Base-by-base conservation (phyloP, 2,329 filamentous ascomycete species). In the Graphiopsis chlorocephala region DNA sequence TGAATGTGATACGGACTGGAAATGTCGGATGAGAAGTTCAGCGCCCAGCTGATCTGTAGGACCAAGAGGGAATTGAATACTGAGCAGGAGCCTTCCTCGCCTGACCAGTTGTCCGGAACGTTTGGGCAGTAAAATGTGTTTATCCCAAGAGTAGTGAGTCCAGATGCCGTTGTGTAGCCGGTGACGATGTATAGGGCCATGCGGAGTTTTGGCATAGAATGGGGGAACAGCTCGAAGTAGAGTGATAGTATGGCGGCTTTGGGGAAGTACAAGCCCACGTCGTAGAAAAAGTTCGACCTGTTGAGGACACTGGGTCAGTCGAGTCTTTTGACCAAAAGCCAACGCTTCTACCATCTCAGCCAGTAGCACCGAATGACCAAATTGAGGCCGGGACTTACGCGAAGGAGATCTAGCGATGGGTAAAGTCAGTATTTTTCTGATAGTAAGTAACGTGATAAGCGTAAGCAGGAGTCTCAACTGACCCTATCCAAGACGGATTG, bases 201-300 rank as follows among this genome's bases (percentile, higher is more conserved):
- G 11, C 53, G 53, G 8, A 56, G 53, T 11, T 38, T 56, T n/a
- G 53, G 53, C 53, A 56, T 56, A 2, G 53, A 15, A 8, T 17
- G 12, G 7, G 53, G 53, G 15, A 56, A 56, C 7, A 56, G 53
- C 53, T 56, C 29, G 53, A 56, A 56, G 20, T 35, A 56, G 8
- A 56, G 31, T 11, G 53, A 25, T 11, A 56, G 53, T 33, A 56
- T 56, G 12, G 53, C 23, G 12, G 29, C 53, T 38, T 56, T 56
- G 29, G 53, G 53, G 17, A 33, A 56, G 31, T 35, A 56, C 12
- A 56, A 10, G n/a, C 53, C 53, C 5, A 38, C 31, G 12, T 56
- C 53, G 31, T 56, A 56, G 14, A 56, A 56, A 23, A 35, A 56
- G 23, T 56, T 56, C 11, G 53, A 56, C n/a, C 53, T 56, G 25